Conservation (phyloP, 768 basidiomycete genomes). For the Lactarius evosmus region DNA sequence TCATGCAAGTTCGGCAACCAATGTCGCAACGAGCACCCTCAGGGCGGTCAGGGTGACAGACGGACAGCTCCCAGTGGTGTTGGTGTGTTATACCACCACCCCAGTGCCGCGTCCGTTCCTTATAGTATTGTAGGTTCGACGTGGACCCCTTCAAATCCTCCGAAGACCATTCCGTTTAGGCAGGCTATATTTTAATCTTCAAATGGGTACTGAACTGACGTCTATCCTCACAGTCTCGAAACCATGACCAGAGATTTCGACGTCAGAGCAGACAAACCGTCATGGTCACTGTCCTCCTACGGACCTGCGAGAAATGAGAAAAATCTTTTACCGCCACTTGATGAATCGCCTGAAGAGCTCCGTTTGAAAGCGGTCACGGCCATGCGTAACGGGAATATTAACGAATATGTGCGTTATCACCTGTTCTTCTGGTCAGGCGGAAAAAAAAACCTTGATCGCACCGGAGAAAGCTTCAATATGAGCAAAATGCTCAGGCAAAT, state of each 20-base stretch:
- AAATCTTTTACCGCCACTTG: slow-evolving; percentile 56
- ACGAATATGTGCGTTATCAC: slow-evolving; percentile 60
- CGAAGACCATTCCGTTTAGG: slow-evolving; percentile 25
- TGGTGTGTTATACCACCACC: slow-evolving; percentile 39
- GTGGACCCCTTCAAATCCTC: slow-evolving; percentile 13
- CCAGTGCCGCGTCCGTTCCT: slow-evolving; percentile 22
- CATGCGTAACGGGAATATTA: slow-evolving; percentile 47
- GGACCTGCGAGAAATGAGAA: slow-evolving; percentile 72
- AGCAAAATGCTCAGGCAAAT: slow-evolving; percentile 48
- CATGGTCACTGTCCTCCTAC: slow-evolving; percentile 78
- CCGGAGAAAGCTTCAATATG: slow-evolving; percentile 47
- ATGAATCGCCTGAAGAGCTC: slow-evolving; percentile 75
- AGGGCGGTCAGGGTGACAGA: slow-evolving; percentile 31
- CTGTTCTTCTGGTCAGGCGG: background rate
- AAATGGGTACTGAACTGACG: background rate
- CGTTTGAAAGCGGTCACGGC: slow-evolving; percentile 59
- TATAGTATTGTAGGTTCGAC: slow-evolving; percentile 23
- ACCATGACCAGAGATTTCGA: slow-evolving; percentile 56
- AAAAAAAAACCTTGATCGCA: slow-evolving; percentile 3
- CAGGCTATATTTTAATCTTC: background rate
- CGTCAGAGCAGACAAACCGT: slow-evolving; percentile 52
- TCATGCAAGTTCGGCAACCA: slow-evolving; percentile 57
- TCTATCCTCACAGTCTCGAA: slow-evolving; percentile 46
- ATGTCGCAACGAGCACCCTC: slow-evolving; percentile 63
- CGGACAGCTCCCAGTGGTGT: slow-evolving; percentile 45